These are phyloP conservation scores for Cryptococcus sp. DNA, from an alignment of 1,284 basidiomycete genomes.

Conservation along the genomic window DNA sequence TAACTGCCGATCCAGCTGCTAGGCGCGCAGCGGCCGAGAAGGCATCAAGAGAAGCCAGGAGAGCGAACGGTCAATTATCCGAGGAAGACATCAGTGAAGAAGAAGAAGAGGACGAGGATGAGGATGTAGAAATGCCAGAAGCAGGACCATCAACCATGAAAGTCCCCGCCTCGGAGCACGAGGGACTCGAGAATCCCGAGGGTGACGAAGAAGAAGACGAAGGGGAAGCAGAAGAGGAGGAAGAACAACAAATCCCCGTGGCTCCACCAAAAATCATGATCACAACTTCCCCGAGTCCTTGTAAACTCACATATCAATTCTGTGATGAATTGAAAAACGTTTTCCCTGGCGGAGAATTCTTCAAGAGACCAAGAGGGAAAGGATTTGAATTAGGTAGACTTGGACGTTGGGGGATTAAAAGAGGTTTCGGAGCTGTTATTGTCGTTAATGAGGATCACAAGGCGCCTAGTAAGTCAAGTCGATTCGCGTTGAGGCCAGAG, in stretches of 20 bases:
- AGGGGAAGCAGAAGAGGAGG: constrained; percentile 13
- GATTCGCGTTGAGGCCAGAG: neutral
- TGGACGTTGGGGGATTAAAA: constrained; percentile 84
- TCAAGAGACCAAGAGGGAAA: constrained; percentile 82
- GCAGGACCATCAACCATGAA: constrained; percentile 37
- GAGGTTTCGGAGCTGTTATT: constrained; percentile 76
- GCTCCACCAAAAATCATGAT: constrained; percentile 77
- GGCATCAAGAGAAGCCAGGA: constrained; percentile 33
- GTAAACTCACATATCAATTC: constrained; percentile 77
- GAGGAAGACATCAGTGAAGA: constrained; percentile 43
- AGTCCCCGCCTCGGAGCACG: constrained; percentile 16
- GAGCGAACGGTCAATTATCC: constrained; percentile 28
- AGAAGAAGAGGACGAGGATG: constrained; percentile 49
- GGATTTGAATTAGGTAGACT: constrained; percentile 92
- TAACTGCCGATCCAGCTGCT: constrained; percentile 63
- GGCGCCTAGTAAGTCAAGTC: constrained; percentile 78
- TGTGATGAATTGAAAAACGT: constrained; percentile 86
- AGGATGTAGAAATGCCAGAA: constrained; percentile 45
- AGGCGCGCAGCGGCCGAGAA: constrained; percentile 34
- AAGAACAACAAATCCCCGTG: constrained; percentile 5
- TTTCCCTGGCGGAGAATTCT: constrained; percentile 92
- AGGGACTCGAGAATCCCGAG: constrained; percentile 60
- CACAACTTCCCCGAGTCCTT: constrained; percentile 83
- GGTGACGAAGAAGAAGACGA: constrained; percentile 41
- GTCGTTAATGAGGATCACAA: constrained; percentile 95